These are phyloP conservation scores for Penicillium sp. DNA, from an alignment of 2,329 filamentous ascomycete genomes.

Conservation along the genomic window DNA sequence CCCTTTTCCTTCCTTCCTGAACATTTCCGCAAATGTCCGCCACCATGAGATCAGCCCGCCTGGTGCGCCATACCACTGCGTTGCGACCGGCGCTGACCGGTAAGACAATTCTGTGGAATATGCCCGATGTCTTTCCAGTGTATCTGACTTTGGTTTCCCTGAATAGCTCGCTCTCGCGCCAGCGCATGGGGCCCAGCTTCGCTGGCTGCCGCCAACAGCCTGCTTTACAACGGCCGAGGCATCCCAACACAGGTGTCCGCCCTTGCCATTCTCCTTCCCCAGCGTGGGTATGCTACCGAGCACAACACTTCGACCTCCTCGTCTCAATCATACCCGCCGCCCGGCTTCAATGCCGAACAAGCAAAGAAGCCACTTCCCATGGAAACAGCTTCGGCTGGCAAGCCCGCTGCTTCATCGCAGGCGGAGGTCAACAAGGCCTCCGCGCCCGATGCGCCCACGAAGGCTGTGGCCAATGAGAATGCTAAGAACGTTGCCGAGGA, in stretches of 20 bases:
- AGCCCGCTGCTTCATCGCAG: slow-evolving; percentile 5
- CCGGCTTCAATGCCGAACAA: slow-evolving; percentile 86
- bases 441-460: slow-evolving; percentile 64
- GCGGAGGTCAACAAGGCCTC: slow-evolving; percentile 49
- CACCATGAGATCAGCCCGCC: slow-evolving; percentile 41
- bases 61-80: slow-evolving; percentile 39
- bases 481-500: slow-evolving; percentile 62
- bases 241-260: slow-evolving; percentile 57
- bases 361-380: slow-evolving; percentile 80
- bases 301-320: slow-evolving; percentile 53
- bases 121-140: not conserved
- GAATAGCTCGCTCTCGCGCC: slow-evolving; percentile 35
- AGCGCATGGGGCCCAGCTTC: slow-evolving; percentile 31
- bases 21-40: slow-evolving; percentile 40
- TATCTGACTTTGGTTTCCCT: slow-evolving; percentile 6
- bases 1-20: slow-evolving; percentile 22
- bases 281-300: slow-evolving; percentile 58
- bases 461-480: slow-evolving; percentile 50
- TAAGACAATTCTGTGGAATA: slow-evolving; percentile 16
- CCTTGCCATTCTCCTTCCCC: slow-evolving; percentile 59
- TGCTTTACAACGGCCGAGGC: slow-evolving; percentile 35
- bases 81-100: slow-evolving; percentile 33
- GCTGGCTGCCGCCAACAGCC: slow-evolving; percentile 34
- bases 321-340: slow-evolving; percentile 67
- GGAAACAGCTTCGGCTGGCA: slow-evolving; percentile 41